Evolutionary conservation across 306 rosid species (phyloP), one percentile per base, ranked within the genome.

Genomic region (Rosa multiflora): DNA sequence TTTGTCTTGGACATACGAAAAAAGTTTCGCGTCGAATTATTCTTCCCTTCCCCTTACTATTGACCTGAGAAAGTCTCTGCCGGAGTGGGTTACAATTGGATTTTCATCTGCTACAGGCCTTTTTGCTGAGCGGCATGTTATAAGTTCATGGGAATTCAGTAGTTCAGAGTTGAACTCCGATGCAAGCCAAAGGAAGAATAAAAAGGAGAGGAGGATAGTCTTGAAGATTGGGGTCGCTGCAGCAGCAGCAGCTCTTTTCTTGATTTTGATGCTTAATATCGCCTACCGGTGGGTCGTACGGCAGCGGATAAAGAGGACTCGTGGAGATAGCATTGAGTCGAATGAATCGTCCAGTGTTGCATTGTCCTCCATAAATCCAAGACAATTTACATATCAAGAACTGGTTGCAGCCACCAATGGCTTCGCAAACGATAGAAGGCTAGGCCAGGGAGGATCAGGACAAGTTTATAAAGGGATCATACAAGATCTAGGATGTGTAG

Each of bases 61-160:
- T 48, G 74, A 82, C 75, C 55, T 76, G 11, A 42, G 49, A 51
- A 51, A 76, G 26, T 42, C 61, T 49, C 69, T 70, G 47, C 85
- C 80, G 0, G 81, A 76, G 47, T 39, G 53, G 85, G 85, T 82
- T 15, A 61, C 29, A 5, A 37, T 76, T 23, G 78, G 85, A 7
- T 76, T 82, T 51, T 76, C 84, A 29, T 73, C 77, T 59, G 42
- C 81, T 1, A 82, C 85, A 0, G 78, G 81, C 47, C 4, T 18
- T 11, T 4, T 9, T n/a, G 18, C 13, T 1, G 81, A 72, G 77
- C 23, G n/a, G 21, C 69, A 82, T n/a, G 61, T 17, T 1, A 72
- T 72, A 63, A 2, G 18, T 23, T 82, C 78, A 4, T 77, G 74
- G 81, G 67, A 73, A 21, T 82, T 82, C 63, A 58, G 29, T 21